These are phyloP conservation scores for Gossypium schwendimanii DNA, from an alignment of 441 rosid genomes.

Conservation along the genomic window DNA sequence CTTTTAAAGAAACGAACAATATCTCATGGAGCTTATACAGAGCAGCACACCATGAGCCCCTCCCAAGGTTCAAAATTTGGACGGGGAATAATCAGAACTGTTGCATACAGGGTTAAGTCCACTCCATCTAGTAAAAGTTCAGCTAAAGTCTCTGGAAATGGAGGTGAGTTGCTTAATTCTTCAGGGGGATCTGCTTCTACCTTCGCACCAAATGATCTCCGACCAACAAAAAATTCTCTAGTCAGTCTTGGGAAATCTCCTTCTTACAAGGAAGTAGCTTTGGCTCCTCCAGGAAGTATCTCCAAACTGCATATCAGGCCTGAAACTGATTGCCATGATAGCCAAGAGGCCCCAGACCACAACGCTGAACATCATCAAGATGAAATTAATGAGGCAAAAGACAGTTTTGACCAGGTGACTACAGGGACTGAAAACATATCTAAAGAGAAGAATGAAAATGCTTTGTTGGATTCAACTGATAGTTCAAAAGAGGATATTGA, in stretches of 20 bases:
- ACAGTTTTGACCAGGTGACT: constrained; percentile 25
- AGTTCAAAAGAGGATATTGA: constrained; percentile 27
- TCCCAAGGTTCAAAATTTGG: constrained; percentile 70
- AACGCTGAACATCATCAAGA: constrained; percentile 27
- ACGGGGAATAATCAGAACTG: constrained; percentile 68
- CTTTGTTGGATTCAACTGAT: constrained; percentile 19
- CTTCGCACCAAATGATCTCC: constrained; percentile 35
- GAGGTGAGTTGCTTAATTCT: constrained; percentile 34
- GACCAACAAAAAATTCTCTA: constrained; percentile 37
- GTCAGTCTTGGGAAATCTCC: constrained; percentile 81
- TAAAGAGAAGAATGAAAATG: constrained; percentile 32
- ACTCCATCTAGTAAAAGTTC: constrained; percentile 41
- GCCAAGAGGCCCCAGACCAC: constrained; percentile 25
- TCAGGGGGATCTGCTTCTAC: constrained; percentile 35
- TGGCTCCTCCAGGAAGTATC: constrained; percentile 91
- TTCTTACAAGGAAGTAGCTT: constrained; percentile 94
- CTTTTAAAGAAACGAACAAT: constrained; percentile 60
- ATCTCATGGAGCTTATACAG: constrained; percentile 62
- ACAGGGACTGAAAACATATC: constrained; percentile 20
- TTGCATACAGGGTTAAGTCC: constrained; percentile 81
- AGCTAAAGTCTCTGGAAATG: constrained; percentile 36
- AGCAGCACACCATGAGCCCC: constrained; percentile 43
- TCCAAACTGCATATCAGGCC: constrained; percentile 63
- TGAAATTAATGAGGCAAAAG: constrained; percentile 29
- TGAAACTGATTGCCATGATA: constrained; percentile 38